Percentiles rank a stretch among this genome's conserved stretches.
These are phyloP conservation scores for Parasarocladium wereldwijsianum DNA, from an alignment of 2,329 filamentous ascomycete species.

Conservation along the genomic window DNA sequence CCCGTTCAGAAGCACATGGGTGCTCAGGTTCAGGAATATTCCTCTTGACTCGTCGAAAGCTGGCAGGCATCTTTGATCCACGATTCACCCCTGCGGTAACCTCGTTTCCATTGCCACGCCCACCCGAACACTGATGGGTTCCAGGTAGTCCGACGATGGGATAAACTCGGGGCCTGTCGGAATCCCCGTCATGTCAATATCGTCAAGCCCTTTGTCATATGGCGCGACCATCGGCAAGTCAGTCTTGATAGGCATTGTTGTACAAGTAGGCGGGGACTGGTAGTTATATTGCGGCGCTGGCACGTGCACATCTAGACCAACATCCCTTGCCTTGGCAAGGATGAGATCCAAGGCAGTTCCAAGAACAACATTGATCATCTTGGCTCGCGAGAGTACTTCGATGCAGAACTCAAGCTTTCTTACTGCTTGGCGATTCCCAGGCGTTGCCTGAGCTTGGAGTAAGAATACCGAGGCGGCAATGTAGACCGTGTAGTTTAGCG, in stretches of 20 bases:
- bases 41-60: too few relatives aligned
- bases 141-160: conserved; percentile 10
- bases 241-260: background rate
- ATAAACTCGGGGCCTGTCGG: conserved; percentile 9
- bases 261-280: too few relatives aligned
- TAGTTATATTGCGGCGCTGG: conserved; percentile 1
- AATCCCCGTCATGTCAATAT: conserved; percentile 8
- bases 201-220: conserved; percentile 6
- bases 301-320: conserved; percentile 4
- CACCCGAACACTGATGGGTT: conserved; percentile 12
- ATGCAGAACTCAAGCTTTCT: conserved; percentile 41
- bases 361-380: conserved; percentile 38
- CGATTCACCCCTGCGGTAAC: too few relatives aligned
- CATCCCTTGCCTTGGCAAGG: conserved; percentile 18
- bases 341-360: conserved; percentile 32
- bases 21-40: too few relatives aligned
- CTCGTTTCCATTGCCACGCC: too few relatives aligned
- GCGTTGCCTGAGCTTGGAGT: conserved; percentile 41
- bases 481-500: conserved; percentile 43
- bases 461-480: conserved; percentile 47
- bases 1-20: too few relatives aligned
- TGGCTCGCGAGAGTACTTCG: conserved; percentile 34
- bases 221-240: conserved; percentile 3
- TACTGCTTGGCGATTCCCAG: conserved; percentile 35
- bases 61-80: too few relatives aligned